Evolutionary conservation across 805 yeast genomes (phyloP), one percentile per base, ranked within the genome.

Genomic region (Teunomyces cretensis): DNA sequence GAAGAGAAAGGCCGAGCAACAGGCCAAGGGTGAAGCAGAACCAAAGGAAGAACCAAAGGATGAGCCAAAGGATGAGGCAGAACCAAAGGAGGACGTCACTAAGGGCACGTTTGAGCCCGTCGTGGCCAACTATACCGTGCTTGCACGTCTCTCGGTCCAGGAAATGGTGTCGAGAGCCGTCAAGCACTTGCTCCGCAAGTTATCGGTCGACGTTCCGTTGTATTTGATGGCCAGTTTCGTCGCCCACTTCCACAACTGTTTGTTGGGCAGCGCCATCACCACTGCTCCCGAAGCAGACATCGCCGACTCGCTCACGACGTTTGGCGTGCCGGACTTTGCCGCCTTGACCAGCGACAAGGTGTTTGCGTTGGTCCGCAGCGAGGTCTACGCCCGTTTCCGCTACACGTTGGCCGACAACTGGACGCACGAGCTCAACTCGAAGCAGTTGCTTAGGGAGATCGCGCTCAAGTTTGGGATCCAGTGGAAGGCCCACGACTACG

Each of bases 381-480:
- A 86, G 53, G 88, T 83, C 6, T 60, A 52, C 30, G 51, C 62
- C 32, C 83, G 96, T 57, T 90, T 79, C 75, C 80, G 95, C 68
- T 79, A 72, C 59, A 54, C 61, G 0, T 69, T 89, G 35, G 71
- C 82, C 1, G 61, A 57, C 0, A 64, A 71, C 41, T 84, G 88
- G 86, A 41, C 64, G 27, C 11, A 41, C 5, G 55, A 64, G 1
- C 48, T 77, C 30, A 62, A 60, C 24, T 64, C 72, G 2, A 49
- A 70, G 15, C 80, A 78, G 42, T 58, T 86, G 35, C 71, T 88
- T 56, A 82, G 91, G 67, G 86, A 84, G 53, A 74, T 90, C 51
- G 82, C 96, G 9, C 56, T 72, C 43, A 86, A 87, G 65, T 80
- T 83, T 54, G 98, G 98, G 67, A 80, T 92, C 43, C 99, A 94